A percentile compares a stretch with the other conserved stretches of the same genome.
These are phyloP conservation scores for Persicaria maculosa DNA, from an alignment of 148 eudicot genomes.

Conservation along the genomic window DNA sequence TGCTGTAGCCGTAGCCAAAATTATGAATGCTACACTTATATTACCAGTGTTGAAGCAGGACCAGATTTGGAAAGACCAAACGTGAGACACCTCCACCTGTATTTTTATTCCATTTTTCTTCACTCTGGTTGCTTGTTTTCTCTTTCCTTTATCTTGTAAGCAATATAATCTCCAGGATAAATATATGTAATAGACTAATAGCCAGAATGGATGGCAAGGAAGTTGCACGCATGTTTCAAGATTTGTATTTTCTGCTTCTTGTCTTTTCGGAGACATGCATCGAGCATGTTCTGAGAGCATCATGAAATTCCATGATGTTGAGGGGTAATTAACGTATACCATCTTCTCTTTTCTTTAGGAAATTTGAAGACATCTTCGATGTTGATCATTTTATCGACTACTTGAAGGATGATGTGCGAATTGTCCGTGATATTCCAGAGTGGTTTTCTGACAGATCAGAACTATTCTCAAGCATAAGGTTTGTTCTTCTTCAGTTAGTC, in stretches of 20 bases:
- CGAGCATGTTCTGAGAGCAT: too few species aligned
- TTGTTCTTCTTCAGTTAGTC: conserved; percentile 1
- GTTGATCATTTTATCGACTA: conserved; percentile 98
- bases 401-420: conserved; percentile 86
- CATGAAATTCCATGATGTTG: too few species aligned
- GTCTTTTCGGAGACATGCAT: too few species aligned
- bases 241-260: too few species aligned
- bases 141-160: background rate
- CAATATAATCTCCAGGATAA: background rate
- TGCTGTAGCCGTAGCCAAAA: conserved; percentile 98
- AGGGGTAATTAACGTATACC: too few species aligned
- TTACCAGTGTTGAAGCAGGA: conserved; percentile 98
- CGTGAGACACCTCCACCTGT: conserved; percentile 49
- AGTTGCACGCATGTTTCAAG: too few species aligned
- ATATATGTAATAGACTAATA: too few species aligned
- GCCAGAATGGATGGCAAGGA: too few species aligned
- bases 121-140: background rate
- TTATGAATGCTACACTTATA: conserved; percentile 91
- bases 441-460: conserved; percentile 95
- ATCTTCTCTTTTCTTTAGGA: conserved; percentile 40
- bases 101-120: conserved; percentile 5
- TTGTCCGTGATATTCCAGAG: conserved; percentile 94
- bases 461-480: conserved; percentile 90
- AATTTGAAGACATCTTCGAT: conserved; percentile 95
- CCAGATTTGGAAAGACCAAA: conserved; percentile 99